phyloP scores from a whole-genome alignment of 2,329 filamentous ascomycete species.

The Biscogniauxia mediterranea region DNA sequence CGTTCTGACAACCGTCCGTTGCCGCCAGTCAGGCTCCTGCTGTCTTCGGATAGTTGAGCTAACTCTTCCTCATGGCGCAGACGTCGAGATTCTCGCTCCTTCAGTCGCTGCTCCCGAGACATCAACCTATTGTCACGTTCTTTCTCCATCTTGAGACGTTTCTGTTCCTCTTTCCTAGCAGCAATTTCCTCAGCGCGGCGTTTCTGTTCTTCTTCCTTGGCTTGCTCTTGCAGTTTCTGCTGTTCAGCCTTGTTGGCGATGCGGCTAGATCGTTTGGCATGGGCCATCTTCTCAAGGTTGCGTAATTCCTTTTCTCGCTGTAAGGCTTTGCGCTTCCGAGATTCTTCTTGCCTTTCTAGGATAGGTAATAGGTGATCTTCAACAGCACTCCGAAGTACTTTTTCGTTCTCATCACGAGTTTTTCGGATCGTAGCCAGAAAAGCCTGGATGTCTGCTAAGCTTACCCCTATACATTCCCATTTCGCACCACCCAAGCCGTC shows the following conservation, averaged over 20 bases:
- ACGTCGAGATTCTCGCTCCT: slow-evolving; percentile 81
- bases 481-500: slow-evolving; percentile 72
- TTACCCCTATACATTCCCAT: slow-evolving; percentile 91
- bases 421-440: slow-evolving; percentile 72
- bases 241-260: slow-evolving; percentile 80
- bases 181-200: slow-evolving; percentile 62
- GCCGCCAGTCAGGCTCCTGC: slow-evolving; percentile 55
- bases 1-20: slow-evolving; percentile 71
- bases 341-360: slow-evolving; percentile 74
- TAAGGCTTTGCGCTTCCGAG: slow-evolving; percentile 66
- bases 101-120: slow-evolving; percentile 81
- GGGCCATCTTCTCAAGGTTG: slow-evolving; percentile 82
- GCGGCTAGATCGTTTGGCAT: slow-evolving; percentile 88
- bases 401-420: slow-evolving; percentile 82
- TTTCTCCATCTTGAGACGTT: slow-evolving; percentile 57
- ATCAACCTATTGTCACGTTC: slow-evolving; percentile 77
- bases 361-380: slow-evolving; percentile 79
- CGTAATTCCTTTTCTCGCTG: slow-evolving; percentile 76
- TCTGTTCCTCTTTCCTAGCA: slow-evolving; percentile 65
- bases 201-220: slow-evolving; percentile 67
- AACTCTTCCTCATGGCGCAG: slow-evolving; percentile 83
- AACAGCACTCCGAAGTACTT: slow-evolving; percentile 68
- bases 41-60: slow-evolving; percentile 73
- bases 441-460: slow-evolving; percentile 69
- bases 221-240: slow-evolving; percentile 70